phyloP scores from a whole-genome alignment of 192 early-diverging fungal genomes.

The Coemansia sp. region DNA sequence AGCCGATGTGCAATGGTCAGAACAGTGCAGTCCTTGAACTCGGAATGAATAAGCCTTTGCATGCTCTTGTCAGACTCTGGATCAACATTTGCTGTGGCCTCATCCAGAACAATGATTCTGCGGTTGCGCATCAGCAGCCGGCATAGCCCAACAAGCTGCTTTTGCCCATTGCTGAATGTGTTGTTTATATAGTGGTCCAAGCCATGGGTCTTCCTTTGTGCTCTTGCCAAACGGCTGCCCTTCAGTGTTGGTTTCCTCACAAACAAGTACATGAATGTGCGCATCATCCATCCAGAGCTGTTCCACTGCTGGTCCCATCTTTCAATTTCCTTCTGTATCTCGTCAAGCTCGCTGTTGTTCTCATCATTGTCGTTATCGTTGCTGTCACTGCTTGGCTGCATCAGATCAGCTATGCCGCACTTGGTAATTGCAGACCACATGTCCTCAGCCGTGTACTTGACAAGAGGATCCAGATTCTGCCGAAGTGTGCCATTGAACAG shows the following conservation, averaged over 20 bases:
- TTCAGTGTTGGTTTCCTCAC: background rate
- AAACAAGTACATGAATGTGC: background rate
- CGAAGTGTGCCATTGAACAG: constrained; percentile 68
- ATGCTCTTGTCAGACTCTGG: constrained; percentile 21
- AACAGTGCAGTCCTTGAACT: constrained; percentile 56
- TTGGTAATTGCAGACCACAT: constrained; percentile 63
- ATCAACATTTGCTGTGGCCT: constrained; percentile 70
- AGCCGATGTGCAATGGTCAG: constrained; percentile 74
- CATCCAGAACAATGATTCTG: constrained; percentile 63
- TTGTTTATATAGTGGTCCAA: constrained; percentile 27
- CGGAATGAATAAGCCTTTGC: constrained; percentile 45
- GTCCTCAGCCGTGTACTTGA: constrained; percentile 63
- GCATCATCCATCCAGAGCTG: constrained; percentile 1
- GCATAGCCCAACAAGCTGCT: constrained; percentile 65
- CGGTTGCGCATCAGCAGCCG: constrained; percentile 58
- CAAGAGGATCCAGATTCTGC: constrained; percentile 78
- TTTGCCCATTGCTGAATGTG: constrained; percentile 61
- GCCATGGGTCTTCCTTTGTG: background rate
- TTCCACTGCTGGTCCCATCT: background rate
- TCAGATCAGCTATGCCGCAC: constrained; percentile 10
- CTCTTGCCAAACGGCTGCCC: background rate
- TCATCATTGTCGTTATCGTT: background rate
- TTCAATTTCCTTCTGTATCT: background rate
- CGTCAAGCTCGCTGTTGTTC: background rate
- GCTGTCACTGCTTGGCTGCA: background rate